Percentiles rank a stretch among this genome's conserved stretches.
Conservation (phyloP, 208 protist genomes). For the Eutreptiella sp. region DNA sequence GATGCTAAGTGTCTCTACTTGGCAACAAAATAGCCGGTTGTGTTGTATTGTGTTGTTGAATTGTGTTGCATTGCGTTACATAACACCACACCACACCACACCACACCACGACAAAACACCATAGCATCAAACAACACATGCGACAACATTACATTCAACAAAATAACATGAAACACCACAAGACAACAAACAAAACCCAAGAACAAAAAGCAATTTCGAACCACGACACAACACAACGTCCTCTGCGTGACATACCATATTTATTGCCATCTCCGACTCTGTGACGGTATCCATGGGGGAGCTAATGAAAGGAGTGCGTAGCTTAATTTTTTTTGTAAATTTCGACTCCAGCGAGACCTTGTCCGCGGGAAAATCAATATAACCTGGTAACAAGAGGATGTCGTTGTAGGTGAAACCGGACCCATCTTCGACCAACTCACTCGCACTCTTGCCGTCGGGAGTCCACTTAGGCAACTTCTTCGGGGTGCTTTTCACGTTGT, state of each 20-base stretch:
- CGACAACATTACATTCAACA: no score
- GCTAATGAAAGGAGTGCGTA: constrained; percentile 79
- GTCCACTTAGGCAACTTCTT: no score
- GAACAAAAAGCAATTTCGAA: neutral
- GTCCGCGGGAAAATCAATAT: constrained; percentile 80
- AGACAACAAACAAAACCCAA: no score
- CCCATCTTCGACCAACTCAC: constrained; percentile 62
- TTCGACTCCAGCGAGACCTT: constrained; percentile 72
- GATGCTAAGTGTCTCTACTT: no score
- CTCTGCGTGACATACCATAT: constrained; percentile 37
- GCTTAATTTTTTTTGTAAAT: constrained; percentile 78
- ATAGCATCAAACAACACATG: no score
- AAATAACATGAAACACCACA: no score
- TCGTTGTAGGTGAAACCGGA: constrained; percentile 85
- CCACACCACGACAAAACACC: no score
- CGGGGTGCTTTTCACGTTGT: no score
- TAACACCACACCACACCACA: no score
- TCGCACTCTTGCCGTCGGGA: constrained; percentile 71
- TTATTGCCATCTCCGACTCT: constrained; percentile 76
- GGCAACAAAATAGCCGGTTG: no score
- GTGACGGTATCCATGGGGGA: constrained; percentile 95
- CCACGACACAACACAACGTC: neutral
- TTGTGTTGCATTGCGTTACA: no score
- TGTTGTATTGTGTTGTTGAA: no score
- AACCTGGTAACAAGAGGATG: constrained; percentile 86